Conservation (phyloP, 495 filamentous ascomycete species). For the Lasiosphaeria hispida region DNA sequence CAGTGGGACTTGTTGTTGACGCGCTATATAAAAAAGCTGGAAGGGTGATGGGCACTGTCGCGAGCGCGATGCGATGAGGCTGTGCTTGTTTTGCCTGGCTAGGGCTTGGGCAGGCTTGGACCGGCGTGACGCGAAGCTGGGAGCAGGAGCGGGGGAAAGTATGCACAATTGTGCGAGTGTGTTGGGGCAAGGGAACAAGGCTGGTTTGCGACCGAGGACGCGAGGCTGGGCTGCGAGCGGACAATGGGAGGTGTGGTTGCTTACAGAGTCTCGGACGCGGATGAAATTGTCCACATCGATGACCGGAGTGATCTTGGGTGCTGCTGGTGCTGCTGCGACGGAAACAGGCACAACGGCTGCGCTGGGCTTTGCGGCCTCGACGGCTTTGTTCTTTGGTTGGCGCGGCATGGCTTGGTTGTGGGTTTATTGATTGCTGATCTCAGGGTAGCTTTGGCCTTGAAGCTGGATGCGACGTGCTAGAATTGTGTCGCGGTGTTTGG, state of each 20-base stretch:
- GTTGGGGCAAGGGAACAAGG: background rate
- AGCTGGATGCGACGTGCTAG: constrained; percentile 16
- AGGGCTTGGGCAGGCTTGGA: no score
- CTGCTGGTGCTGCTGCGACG: background rate
- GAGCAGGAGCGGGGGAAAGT: no score
- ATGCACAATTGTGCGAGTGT: background rate
- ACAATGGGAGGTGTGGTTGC: constrained; percentile 25
- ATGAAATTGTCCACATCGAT: constrained; percentile 50
- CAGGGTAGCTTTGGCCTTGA: constrained; percentile 13
- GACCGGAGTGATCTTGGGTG: constrained; percentile 32
- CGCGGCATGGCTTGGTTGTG: constrained; percentile 35
- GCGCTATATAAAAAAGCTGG: no score
- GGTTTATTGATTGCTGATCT: constrained; percentile 15
- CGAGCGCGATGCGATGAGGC: no score
- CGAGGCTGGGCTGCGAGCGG: background rate
- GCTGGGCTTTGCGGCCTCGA: constrained; percentile 42
- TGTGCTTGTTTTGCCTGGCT: no score
- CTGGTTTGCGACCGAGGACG: no score
- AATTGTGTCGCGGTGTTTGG: constrained; percentile 9
- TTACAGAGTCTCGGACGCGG: constrained; percentile 51
- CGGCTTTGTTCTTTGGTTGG: constrained; percentile 37
- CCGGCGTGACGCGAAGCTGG: no score
- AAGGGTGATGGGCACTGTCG: no score
- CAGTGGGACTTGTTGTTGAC: no score
- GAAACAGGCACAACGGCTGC: constrained; percentile 13